Evolutionary conservation across 1,284 basidiomycete genomes (phyloP).

Genomic region (Leccinum subfulvum): DNA sequence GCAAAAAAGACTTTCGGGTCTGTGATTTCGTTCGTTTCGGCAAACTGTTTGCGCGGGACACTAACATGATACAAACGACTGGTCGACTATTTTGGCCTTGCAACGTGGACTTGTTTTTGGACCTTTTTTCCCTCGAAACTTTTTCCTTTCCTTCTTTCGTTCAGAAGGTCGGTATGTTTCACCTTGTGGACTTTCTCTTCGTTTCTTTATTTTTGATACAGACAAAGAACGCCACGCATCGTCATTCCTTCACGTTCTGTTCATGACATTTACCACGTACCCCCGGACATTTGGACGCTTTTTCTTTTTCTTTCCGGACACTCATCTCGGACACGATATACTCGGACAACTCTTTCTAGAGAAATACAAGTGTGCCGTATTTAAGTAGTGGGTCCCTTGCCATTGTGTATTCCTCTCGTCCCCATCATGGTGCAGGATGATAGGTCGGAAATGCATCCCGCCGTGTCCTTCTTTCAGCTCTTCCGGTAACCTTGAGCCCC

Average conservation of each 20-base stretch:
- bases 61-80: not conserved
- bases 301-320: not conserved
- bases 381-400: too few species aligned
- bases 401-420: too few species aligned
- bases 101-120: conserved; percentile 16
- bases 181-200: not conserved
- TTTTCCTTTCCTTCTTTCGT: not conserved
- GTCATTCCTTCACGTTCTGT: not conserved
- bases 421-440: too few species aligned
- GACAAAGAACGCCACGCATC: not conserved
- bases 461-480: conserved; percentile 21
- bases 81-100: not conserved
- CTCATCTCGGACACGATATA: not conserved
- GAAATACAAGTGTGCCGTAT: not conserved
- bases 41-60: not conserved
- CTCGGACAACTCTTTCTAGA: not conserved
- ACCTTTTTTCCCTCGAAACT: conserved; percentile 1
- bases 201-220: not conserved
- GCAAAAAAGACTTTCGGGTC: conserved; percentile 42
- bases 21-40: conserved; percentile 25
- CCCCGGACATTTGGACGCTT: not conserved
- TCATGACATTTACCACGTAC: not conserved
- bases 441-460: not conserved
- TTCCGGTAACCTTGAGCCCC: conserved; percentile 20
- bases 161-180: not conserved